Percentiles rank a stretch among this genome's conserved stretches.
phyloP scores from a whole-genome alignment of 805 yeast species.

The Hanseniaspora valbyensis region DNA sequence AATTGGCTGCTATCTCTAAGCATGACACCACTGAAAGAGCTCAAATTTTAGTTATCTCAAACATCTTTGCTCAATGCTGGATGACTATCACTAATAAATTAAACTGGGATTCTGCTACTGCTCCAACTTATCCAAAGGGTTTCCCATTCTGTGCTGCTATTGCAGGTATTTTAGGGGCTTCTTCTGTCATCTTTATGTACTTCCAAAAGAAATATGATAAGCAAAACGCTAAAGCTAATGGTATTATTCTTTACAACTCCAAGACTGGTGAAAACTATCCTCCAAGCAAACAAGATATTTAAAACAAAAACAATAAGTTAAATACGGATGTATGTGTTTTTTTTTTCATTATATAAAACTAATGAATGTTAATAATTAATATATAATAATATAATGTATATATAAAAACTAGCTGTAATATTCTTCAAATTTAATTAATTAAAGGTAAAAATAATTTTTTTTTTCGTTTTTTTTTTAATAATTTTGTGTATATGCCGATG shows the following conservation, averaged over 20 bases:
- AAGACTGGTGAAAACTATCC: conserved; percentile 19
- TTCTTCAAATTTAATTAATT: no score
- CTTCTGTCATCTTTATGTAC: conserved; percentile 25
- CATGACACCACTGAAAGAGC: conserved; percentile 44
- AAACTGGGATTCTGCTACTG: conserved; percentile 38
- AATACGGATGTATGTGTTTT: no score
- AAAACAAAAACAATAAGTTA: no score
- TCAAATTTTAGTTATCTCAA: conserved; percentile 41
- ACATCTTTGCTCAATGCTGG: conserved; percentile 42
- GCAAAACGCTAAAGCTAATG: conserved; percentile 30
- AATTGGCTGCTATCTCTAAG: conserved; percentile 49
- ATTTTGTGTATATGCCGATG: not conserved
- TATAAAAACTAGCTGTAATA: no score
- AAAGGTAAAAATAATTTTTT: no score
- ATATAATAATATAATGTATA: no score
- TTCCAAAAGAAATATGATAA: conserved; percentile 34
- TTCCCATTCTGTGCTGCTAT: conserved; percentile 35
- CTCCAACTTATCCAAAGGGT: conserved; percentile 47
- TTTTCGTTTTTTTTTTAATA: no score
- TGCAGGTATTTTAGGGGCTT: conserved; percentile 25
- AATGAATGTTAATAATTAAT: no score
- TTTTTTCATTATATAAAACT: not conserved
- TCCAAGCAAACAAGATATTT: conserved; percentile 14
- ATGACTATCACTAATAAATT: conserved; percentile 44
- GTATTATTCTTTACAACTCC: conserved; percentile 29